A percentile compares a stretch with the other conserved stretches of the same genome.
Conservation (phyloP, 2,329 filamentous ascomycete genomes). For the Phaeosphaeria sp. region DNA sequence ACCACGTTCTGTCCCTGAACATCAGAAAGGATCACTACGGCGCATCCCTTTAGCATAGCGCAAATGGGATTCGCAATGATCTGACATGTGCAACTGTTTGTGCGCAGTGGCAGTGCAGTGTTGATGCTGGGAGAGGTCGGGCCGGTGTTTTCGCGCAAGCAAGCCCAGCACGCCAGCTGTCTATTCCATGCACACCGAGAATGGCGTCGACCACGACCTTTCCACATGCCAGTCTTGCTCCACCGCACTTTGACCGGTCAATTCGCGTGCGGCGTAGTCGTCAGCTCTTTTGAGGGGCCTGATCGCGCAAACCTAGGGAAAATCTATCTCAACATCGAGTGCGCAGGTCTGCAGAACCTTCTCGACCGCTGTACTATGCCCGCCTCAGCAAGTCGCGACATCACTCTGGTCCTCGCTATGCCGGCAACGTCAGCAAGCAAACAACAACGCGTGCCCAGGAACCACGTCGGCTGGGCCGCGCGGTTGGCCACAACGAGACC, state of each 20-base stretch:
- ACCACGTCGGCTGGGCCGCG: background rate
- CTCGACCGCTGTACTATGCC: constrained; percentile 3
- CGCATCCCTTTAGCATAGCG: background rate
- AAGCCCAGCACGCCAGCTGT: background rate
- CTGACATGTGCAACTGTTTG: background rate
- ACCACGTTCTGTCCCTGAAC: background rate
- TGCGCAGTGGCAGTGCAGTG: background rate
- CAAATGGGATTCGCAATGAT: background rate
- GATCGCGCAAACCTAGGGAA: background rate
- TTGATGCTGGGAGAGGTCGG: background rate
- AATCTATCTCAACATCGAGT: background rate
- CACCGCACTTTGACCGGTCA: background rate
- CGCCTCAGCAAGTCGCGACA: background rate
- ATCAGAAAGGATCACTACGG: background rate
- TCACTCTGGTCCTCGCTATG: background rate
- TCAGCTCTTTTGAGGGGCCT: background rate
- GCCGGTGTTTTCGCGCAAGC: background rate
- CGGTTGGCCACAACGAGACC: constrained; percentile 5
- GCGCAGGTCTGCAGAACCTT: constrained; percentile 2
- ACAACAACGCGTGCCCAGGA: constrained; percentile 1
- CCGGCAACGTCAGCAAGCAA: constrained; percentile 14
- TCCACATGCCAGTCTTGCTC: constrained; percentile 3
- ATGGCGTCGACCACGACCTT: background rate
- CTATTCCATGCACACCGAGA: background rate
- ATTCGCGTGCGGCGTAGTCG: background rate